Evolutionary conservation across 768 basidiomycete genomes (phyloP), one percentile per base, ranked within the genome.

Genomic region (Cystofilobasidium bisporidii): DNA sequence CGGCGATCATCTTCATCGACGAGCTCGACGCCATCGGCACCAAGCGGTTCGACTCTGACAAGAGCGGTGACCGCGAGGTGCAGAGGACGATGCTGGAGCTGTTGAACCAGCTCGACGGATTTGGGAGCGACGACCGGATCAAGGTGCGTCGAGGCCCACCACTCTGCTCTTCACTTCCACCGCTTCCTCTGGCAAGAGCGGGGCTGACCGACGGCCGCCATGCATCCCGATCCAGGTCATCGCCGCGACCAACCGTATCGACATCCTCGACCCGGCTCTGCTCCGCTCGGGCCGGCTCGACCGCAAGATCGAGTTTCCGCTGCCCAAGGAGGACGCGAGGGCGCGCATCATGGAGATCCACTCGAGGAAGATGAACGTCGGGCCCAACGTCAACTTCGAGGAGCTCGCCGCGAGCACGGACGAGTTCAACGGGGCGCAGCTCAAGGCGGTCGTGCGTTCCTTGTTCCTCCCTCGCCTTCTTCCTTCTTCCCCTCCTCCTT

Each of bases 51-150:
- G 96, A 99, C 75, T 92, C 89, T 22, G 94, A 98, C 78, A 99
- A 98, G 83, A 90, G 90, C 74, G 96, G 96, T 70, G 96, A 99
- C 78, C 85, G 96, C 76, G 96, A 99, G 76, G 96, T 99, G n/a
- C 96, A 99, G 78, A 81, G 96, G 70, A 99, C 96, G n/a, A 99
- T 99, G 96, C 81, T 99, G 75, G 96, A 99, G 76, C 82, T 99
- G 55, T 84, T 99, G 71, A 99, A 99, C 77, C 96, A 99, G 78
- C 81, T 98, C 50, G 96, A 99, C 74, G 96, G 96, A 36, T 99
- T 99, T 79, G 88, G 90, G 69, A 92, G 89, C 72, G 93, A 98
- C 74, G 89, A 92, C 67, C 84, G 93, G 71, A 99, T 99, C 81
- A 99, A 99, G 85, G 93, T 87, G 72, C 55, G 80, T 74, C 56